phyloP scores from a whole-genome alignment of 345 rosid genomes.

The Anacardium occidentale region DNA sequence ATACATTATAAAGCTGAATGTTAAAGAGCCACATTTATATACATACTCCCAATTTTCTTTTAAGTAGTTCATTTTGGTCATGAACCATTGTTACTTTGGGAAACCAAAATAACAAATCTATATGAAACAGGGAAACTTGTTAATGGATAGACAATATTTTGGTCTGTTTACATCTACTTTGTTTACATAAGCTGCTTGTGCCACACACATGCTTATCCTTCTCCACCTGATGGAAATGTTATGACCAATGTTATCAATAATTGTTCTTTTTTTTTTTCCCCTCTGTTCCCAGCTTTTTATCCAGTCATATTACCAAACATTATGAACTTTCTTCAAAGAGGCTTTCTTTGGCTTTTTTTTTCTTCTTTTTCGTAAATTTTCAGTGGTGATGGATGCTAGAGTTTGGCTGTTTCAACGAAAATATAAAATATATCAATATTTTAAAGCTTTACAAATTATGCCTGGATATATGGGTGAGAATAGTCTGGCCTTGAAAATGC shows the following conservation, averaged over 20 bases:
- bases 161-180: neutral
- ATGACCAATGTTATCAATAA: neutral
- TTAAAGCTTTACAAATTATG: neutral
- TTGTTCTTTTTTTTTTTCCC: neutral
- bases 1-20: neutral
- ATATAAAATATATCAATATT: neutral
- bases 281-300: neutral
- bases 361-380: neutral
- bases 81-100: neutral
- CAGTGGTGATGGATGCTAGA: neutral
- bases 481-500: neutral
- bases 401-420: conserved; percentile 2
- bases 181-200: neutral
- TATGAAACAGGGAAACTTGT: neutral
- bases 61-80: neutral
- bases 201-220: neutral
- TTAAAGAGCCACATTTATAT: neutral
- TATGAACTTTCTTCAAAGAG: neutral
- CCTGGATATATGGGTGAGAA: neutral
- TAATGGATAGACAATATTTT: neutral
- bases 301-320: neutral
- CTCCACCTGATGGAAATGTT: neutral
- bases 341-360: no score
- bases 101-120: neutral
- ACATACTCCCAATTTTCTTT: neutral